Evolutionary conservation across 306 rosid species (phyloP), one percentile per base, ranked within the genome.

Genomic region (Medicago arabica): DNA sequence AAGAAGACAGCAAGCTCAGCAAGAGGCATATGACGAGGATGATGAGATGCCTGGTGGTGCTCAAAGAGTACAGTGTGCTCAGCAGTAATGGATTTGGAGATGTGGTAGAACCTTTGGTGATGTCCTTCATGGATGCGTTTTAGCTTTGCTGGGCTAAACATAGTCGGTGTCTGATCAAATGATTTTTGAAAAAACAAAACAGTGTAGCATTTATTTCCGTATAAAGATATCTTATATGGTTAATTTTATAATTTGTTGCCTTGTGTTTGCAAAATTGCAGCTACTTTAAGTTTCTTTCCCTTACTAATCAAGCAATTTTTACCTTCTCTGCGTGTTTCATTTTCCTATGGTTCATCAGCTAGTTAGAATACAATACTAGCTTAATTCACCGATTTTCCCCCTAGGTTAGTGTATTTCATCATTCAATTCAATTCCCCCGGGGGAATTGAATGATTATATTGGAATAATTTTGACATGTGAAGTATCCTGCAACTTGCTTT

Each of bases 31-130:
- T 1, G 97, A 91, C 0, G 98, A 93, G 38, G 98, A 89, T 1
- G 97, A 91, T 0, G 97, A 91, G 1, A 83, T 88, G 97, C 97
- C 9, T 3, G 96, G 97, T 17, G 96, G 98, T 43, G 91, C 88
- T 36, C 98, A 91, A 75, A 88, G 98, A 72, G 98, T 91, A 10
- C 98, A 89, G 60, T 93, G 98, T 15, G 97, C 98, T 3, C 98
- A 91, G 83, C 97, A 91, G 89, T 91, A 59, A 81, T 57, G 10
- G 58, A 21, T 17, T 8, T 2, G 11, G 36, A 10, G 18, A 5
- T 1, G 8, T 18, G 10, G 19, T 55, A 2, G 60, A 69, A 58
- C 25, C 43, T 14, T 31, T 63, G 38, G 9, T 69, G 64, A 53
- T 71, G 21, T 7, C 46, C 4, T 67, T 13, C 10, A 17, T 18